Conservation (phyloP, 345 rosid genomes). For the Erodium maritimum region DNA sequence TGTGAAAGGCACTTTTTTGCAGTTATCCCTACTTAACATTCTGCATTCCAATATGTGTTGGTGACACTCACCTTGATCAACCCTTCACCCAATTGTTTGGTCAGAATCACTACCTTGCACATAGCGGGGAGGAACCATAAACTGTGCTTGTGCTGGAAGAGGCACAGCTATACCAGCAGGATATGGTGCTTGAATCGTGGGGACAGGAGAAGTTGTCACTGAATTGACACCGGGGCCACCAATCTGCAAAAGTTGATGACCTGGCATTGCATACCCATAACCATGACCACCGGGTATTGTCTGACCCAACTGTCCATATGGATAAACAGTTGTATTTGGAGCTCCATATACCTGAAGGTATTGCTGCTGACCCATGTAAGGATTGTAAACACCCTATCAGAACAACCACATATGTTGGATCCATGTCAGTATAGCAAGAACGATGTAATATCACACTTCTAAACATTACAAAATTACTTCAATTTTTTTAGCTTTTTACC, state of each 20-base stretch:
- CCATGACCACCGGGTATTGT: slow-evolving; percentile 41
- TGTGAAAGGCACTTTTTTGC: no score
- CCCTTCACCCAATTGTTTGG: slow-evolving; percentile 70
- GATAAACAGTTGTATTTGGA: slow-evolving; percentile 52
- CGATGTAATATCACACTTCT: background rate
- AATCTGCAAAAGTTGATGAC: slow-evolving; percentile 58
- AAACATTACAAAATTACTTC: background rate
- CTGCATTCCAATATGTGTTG: background rate
- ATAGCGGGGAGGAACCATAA: slow-evolving; percentile 63
- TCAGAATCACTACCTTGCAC: slow-evolving; percentile 78
- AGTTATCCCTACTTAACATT: background rate
- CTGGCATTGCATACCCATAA: slow-evolving; percentile 67
- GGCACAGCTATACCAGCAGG: slow-evolving; percentile 48
- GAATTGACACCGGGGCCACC: slow-evolving; percentile 45
- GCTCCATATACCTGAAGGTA: slow-evolving; percentile 78
- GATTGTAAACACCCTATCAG: slow-evolving; percentile 54
- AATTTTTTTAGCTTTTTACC: slow-evolving; percentile 25
- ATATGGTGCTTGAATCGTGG: slow-evolving; percentile 60
- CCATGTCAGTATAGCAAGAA: background rate
- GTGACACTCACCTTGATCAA: slow-evolving; percentile 38
- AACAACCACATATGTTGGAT: slow-evolving; percentile 5
- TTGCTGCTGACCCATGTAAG: slow-evolving; percentile 65
- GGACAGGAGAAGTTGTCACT: slow-evolving; percentile 47
- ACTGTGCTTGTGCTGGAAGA: slow-evolving; percentile 50
- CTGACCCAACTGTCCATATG: slow-evolving; percentile 62